Evolutionary conservation across 441 rosid genomes (phyloP).

Genomic region (Euphorbia celastroides): DNA sequence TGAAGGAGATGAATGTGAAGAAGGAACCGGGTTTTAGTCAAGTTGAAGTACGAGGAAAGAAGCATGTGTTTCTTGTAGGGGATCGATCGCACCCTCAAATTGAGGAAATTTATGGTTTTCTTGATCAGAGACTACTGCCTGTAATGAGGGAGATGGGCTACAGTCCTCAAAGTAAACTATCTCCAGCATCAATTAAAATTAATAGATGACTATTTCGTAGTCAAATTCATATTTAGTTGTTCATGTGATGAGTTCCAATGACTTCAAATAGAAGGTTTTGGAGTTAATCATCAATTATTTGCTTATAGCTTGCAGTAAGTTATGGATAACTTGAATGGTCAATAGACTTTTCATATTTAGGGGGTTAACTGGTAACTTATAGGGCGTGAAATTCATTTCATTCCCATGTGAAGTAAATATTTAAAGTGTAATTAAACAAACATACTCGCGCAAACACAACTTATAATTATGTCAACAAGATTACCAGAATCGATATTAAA

Average conservation of each 20-base stretch:
- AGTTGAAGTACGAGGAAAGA: slow-evolving; percentile 32
- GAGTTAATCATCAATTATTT: not conserved
- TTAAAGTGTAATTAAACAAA: too few relatives aligned
- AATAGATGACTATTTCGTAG: not conserved
- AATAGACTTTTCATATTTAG: not conserved
- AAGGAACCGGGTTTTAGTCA: slow-evolving; percentile 34
- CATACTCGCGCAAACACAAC: too few relatives aligned
- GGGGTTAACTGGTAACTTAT: too few relatives aligned
- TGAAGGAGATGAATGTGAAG: slow-evolving; percentile 34
- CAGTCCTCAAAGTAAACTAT: slow-evolving; percentile 6
- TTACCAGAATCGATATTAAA: too few relatives aligned
- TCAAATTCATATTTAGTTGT: not conserved
- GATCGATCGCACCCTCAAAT: slow-evolving; percentile 34
- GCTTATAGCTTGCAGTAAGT: not conserved
- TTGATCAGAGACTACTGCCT: slow-evolving; percentile 23
- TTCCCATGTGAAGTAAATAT: too few relatives aligned
- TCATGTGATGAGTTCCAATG: not conserved
- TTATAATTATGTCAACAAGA: too few relatives aligned
- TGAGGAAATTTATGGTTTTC: slow-evolving; percentile 25
- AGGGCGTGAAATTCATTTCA: too few relatives aligned
- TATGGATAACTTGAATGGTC: not conserved
- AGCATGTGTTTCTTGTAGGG: slow-evolving; percentile 27
- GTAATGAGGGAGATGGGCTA: slow-evolving; percentile 18
- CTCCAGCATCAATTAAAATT: not conserved
- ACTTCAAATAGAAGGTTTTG: not conserved